These are phyloP conservation scores for Aspergillus pseudonomiae DNA, from an alignment of 2,329 filamentous ascomycete genomes.

Conservation along the genomic window DNA sequence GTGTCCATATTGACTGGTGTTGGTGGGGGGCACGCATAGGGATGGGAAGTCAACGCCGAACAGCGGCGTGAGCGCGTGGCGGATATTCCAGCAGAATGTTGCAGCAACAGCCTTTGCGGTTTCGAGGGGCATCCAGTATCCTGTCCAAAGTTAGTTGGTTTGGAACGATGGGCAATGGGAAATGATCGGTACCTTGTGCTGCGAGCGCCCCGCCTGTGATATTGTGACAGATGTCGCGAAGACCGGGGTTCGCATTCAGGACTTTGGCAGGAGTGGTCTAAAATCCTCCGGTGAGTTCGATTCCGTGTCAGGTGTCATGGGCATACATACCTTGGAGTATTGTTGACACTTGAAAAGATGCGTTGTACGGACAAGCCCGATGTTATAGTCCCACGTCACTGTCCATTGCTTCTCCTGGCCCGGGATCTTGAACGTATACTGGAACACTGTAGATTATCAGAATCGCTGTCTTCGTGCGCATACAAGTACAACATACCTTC, in stretches of 20 bases:
- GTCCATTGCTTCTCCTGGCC: slow-evolving; percentile 68
- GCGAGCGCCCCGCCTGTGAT: slow-evolving; percentile 90
- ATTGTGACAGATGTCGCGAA: slow-evolving; percentile 88
- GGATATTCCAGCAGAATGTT: slow-evolving; percentile 85
- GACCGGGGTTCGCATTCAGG: slow-evolving; percentile 73
- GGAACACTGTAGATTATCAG: slow-evolving; percentile 30
- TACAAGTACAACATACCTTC: slow-evolving; percentile 63
- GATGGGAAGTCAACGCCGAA: slow-evolving; percentile 82
- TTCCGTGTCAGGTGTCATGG: too few species aligned
- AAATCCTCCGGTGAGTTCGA: not conserved
- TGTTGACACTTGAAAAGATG: slow-evolving; percentile 90
- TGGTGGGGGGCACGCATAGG: slow-evolving; percentile 67
- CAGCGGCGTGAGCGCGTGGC: slow-evolving; percentile 82
- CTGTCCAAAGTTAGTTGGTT: slow-evolving; percentile 48
- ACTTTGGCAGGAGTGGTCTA: slow-evolving; percentile 90
- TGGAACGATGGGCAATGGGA: slow-evolving; percentile 34
- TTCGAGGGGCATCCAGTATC: slow-evolving; percentile 94
- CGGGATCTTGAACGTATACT: slow-evolving; percentile 78
- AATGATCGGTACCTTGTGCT: slow-evolving; percentile 71
- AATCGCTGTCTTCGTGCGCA: not conserved
- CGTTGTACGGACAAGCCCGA: slow-evolving; percentile 90
- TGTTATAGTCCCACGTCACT: slow-evolving; percentile 97
- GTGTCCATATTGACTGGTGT: slow-evolving; percentile 61
- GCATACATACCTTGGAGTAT: slow-evolving; percentile 73
- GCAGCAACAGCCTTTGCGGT: slow-evolving; percentile 85